Evolutionary conservation across 2,329 filamentous ascomycete species (phyloP).

Genomic region (Trichoderma simmonsii): DNA sequence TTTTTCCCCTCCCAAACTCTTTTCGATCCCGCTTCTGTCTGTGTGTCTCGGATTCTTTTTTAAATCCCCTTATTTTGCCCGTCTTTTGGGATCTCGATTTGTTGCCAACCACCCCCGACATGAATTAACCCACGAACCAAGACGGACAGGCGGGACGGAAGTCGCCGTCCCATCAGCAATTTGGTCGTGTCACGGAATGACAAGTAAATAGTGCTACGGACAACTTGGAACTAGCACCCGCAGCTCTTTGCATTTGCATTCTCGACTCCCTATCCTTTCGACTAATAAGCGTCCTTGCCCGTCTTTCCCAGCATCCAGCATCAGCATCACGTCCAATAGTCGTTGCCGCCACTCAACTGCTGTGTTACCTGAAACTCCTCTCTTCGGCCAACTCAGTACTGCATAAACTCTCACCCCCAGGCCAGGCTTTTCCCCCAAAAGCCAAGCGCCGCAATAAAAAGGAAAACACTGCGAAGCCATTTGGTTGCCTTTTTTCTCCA

Average conservation of each 20-base stretch:
- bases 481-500: background rate
- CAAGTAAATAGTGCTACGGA: background rate
- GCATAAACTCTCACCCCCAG: background rate
- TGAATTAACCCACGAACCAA: background rate
- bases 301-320: background rate
- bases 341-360: background rate
- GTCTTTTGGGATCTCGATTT: background rate
- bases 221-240: constrained; percentile 1
- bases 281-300: background rate
- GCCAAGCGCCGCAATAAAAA: constrained; percentile 1
- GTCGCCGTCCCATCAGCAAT: background rate
- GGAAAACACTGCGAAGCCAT: background rate
- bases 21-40: background rate
- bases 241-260: background rate
- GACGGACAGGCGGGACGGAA: background rate
- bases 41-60: background rate
- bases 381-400: background rate
- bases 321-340: background rate
- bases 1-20: background rate
- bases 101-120: background rate
- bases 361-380: background rate
- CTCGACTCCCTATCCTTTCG: background rate
- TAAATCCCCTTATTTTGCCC: background rate
- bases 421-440: background rate
- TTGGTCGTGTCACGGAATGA: constrained; percentile 3